Evolutionary conservation across 108 stramenopile species (phyloP).

Genomic region (Nitzschia putrida): DNA sequence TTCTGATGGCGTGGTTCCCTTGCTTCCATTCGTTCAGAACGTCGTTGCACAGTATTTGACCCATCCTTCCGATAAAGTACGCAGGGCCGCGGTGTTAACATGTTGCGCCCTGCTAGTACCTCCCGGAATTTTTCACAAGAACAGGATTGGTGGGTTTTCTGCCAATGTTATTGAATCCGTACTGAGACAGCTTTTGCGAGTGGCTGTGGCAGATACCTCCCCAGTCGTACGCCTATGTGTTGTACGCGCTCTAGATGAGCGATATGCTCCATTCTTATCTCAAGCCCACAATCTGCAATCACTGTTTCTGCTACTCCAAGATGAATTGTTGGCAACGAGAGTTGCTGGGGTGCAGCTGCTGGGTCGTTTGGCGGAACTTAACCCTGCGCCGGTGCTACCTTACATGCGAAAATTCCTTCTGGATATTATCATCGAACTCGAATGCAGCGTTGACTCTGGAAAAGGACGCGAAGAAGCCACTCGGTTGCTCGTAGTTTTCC

Average conservation of each 20-base stretch:
- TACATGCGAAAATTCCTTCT: slow-evolving; percentile 70
- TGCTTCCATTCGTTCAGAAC: slow-evolving; percentile 86
- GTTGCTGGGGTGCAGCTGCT: slow-evolving; percentile 81
- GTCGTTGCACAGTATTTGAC: slow-evolving; percentile 73
- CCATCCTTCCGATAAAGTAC: slow-evolving; percentile 75
- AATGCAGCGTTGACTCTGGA: slow-evolving; percentile 72
- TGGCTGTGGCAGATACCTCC: slow-evolving; percentile 85
- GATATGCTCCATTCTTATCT: slow-evolving; percentile 87
- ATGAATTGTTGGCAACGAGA: slow-evolving; percentile 82
- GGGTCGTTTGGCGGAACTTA: slow-evolving; percentile 80
- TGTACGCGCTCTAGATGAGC: slow-evolving; percentile 73
- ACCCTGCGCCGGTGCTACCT: slow-evolving; percentile 86
- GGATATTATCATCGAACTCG: slow-evolving; percentile 74
- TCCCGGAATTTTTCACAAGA: slow-evolving; percentile 35
- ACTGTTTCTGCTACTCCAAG: slow-evolving; percentile 86
- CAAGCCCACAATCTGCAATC: slow-evolving; percentile 80
- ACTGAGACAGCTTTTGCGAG: slow-evolving; percentile 70
- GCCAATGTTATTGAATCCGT: slow-evolving; percentile 81
- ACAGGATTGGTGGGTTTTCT: slow-evolving; percentile 51
- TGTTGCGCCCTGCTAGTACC: slow-evolving; percentile 84
- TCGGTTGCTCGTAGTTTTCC: slow-evolving; percentile 76
- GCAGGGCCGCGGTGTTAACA: slow-evolving; percentile 80
- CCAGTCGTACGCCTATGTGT: slow-evolving; percentile 84
- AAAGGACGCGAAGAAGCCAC: slow-evolving; percentile 78
- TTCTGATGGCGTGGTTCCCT: slow-evolving; percentile 58